Conservation (phyloP, 2,329 filamentous ascomycete species). For the Tolypocladium endophyticum region DNA sequence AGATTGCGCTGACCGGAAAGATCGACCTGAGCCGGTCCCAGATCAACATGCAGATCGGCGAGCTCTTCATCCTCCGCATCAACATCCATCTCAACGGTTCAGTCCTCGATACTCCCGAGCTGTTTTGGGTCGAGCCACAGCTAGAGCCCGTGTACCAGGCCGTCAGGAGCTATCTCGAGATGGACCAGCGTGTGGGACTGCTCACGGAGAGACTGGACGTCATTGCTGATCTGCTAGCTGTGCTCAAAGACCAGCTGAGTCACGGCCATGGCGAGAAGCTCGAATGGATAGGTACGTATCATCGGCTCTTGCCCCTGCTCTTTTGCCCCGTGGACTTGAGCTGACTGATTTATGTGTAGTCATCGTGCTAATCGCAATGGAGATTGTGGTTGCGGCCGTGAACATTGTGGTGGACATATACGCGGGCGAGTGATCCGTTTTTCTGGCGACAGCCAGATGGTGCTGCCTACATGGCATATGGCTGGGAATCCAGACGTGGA, state of each 20-base stretch:
- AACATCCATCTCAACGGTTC: constrained; percentile 97
- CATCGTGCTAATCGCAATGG: constrained; percentile 88
- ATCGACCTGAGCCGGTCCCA: constrained; percentile 79
- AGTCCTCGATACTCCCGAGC: constrained; percentile 89
- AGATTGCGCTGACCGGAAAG: constrained; percentile 86
- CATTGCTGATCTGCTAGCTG: constrained; percentile 84
- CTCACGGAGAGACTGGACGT: constrained; percentile 79
- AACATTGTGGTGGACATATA: constrained; percentile 95
- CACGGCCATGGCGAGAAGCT: constrained; percentile 85
- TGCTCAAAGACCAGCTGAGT: constrained; percentile 90
- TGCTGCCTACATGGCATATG: not conserved
- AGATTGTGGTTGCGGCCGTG: constrained; percentile 84
- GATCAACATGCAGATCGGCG: constrained; percentile 99
- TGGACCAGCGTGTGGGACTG: constrained; percentile 88
- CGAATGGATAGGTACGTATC: constrained; percentile 71
- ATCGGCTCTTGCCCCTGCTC: not conserved
- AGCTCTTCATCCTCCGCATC: constrained; percentile 94
- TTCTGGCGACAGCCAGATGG: not conserved
- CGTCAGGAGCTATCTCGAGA: constrained; percentile 90
- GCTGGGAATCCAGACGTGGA: not conserved
- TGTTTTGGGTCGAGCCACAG: constrained; percentile 98
- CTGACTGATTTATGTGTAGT: constrained; percentile 39
- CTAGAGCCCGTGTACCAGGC: constrained; percentile 94
- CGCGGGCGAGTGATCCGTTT: constrained; percentile 26
- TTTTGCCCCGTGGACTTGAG: not conserved